These are phyloP conservation scores for Diatrype stigma DNA, from an alignment of 2,329 filamentous ascomycete genomes.

Conservation along the genomic window DNA sequence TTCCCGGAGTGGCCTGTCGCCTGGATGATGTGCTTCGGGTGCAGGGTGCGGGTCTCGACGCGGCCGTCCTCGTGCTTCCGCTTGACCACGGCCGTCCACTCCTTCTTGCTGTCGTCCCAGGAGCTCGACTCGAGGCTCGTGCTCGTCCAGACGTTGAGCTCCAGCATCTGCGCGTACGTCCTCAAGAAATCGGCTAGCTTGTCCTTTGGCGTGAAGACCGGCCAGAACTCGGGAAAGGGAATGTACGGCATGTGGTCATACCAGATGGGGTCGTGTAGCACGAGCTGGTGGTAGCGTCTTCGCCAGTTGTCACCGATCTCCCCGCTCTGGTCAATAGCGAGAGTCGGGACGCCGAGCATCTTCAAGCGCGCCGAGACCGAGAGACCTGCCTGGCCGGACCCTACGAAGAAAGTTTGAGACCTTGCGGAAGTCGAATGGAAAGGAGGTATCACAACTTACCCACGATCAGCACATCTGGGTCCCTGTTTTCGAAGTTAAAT, in stretches of 20 bases:
- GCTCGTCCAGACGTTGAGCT: conserved; percentile 60
- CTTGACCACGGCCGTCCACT: conserved; percentile 47
- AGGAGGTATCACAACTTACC: conserved; percentile 29
- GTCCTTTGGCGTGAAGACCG: conserved; percentile 64
- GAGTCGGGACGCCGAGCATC: conserved; percentile 46
- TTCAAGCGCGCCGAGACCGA: conserved; percentile 50
- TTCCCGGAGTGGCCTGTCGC: conserved; percentile 67
- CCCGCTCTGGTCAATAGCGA: conserved; percentile 48
- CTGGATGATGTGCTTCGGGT: conserved; percentile 61
- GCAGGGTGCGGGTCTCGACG: conserved; percentile 48
- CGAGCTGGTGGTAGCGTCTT: conserved; percentile 49
- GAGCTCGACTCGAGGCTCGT: conserved; percentile 41
- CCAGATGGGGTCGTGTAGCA: conserved; percentile 62
- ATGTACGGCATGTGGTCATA: conserved; percentile 57
- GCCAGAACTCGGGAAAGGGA: conserved; percentile 57
- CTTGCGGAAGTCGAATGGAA: background rate
- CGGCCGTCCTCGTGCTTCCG: conserved; percentile 20
- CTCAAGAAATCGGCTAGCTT: conserved; percentile 64
- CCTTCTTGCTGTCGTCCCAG: conserved; percentile 44
- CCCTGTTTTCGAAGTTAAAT: conserved; percentile 40
- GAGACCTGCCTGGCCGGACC: conserved; percentile 52
- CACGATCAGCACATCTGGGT: conserved; percentile 53
- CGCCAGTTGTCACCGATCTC: conserved; percentile 58
- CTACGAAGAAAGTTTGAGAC: conserved; percentile 25
- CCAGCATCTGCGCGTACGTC: conserved; percentile 55